Evolutionary conservation across 1,284 basidiomycete species (phyloP), one percentile per base, ranked within the genome.

Genomic region (Omphalotus olearius): DNA sequence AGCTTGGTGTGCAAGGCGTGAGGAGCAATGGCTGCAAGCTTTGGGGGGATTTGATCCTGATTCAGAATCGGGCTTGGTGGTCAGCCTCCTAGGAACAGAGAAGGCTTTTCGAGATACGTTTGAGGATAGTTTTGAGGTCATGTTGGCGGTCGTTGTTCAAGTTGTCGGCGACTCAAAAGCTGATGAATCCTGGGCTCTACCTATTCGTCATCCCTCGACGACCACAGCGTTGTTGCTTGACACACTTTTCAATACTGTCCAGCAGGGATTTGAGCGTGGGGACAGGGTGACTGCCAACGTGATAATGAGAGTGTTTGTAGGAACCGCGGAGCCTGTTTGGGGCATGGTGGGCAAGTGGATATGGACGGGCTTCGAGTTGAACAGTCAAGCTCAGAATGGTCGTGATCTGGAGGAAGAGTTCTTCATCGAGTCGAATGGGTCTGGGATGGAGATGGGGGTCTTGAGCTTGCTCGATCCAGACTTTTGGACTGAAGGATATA

Each of bases 401-500:
- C 55, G 59, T n/a, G 66, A 72, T 18, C 66, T 83, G 1, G 79
- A 90, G 14, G 82, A 84, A 6, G 91, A 94, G 62, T 92, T 92
- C 68, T 93, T 91, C 66, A 80, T 93, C 49, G 82, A 88, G 59
- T 81, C 75, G 61, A 90, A 76, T 62, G 82, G 69, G n/a, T 65
- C 72, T 49, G 74, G 74, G 23, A 67, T 71, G 13, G 57, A 52
- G 60, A 66, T 71, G 60, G 72, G 69, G 1, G 60, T 53, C 11
- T 18, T 74, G 43, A 72, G 73, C 2, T 59, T 80, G 56, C 66
- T 82, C 60, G 84, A 80, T 66, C 86, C 79, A 5, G 88, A 92
- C 56, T 92, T 92, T 62, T 93, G 91, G 91, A 72, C 77, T 35
- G 81, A 85, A 33, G 88, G 85, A 0, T 92, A 85, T 64, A 69